A percentile compares a stretch with the other conserved stretches of the same genome.
These are phyloP conservation scores for Inga leiocalycina DNA, from an alignment of 306 rosid genomes.

Conservation along the genomic window DNA sequence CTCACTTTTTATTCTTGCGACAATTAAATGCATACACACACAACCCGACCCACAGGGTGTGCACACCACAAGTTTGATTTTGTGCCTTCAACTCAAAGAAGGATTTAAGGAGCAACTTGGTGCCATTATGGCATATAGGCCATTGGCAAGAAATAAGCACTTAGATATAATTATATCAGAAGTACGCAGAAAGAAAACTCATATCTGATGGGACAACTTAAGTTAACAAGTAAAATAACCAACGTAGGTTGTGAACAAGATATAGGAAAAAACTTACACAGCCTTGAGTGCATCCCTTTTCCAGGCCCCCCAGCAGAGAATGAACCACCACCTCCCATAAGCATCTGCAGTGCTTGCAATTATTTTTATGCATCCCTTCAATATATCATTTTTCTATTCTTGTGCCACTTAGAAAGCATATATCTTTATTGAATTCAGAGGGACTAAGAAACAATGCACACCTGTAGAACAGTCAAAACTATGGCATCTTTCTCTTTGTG, in stretches of 20 bases:
- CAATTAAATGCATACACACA: background rate
- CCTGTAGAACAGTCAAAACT: conserved; percentile 82
- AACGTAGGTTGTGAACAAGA: background rate
- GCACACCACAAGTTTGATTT: background rate
- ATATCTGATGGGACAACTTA: background rate
- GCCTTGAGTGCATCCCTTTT: conserved; percentile 92
- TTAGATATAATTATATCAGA: conserved; percentile 19
- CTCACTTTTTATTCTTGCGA: no score
- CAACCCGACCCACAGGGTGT: background rate
- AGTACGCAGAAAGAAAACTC: background rate
- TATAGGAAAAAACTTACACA: conserved; percentile 55
- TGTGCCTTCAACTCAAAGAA: background rate
- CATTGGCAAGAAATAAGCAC: background rate
- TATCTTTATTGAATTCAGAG: conserved; percentile 24
- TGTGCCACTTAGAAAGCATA: background rate
- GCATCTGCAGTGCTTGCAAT: conserved; percentile 60
- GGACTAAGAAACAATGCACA: conserved; percentile 31
- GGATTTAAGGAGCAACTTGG: background rate
- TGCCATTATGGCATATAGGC: background rate
- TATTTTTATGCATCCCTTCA: conserved; percentile 12
- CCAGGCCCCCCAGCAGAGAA: conserved; percentile 92
- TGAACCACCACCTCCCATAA: conserved; percentile 94
- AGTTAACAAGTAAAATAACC: background rate
- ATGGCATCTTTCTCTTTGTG: conserved; percentile 81
- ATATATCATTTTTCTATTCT: conserved; percentile 10